Conservation (phyloP, 345 rosid genomes). For the Cardamine resedifolia region DNA sequence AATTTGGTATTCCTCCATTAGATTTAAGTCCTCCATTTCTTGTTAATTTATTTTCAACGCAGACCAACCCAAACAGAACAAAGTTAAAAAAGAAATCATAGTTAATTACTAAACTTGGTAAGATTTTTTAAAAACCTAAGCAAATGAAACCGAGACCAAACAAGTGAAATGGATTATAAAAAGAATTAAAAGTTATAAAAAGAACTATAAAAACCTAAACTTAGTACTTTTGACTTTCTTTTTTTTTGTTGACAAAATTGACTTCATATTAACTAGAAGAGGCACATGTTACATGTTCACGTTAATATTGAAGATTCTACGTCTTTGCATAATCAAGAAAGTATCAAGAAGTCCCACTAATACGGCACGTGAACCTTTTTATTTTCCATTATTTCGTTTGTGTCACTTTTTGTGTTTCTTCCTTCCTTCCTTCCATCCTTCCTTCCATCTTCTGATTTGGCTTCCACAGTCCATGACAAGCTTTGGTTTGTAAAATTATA, state of each 20-base stretch:
- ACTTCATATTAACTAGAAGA: slow-evolving; percentile 8
- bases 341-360: slow-evolving; percentile 6
- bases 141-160: slow-evolving; percentile 13
- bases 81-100: background rate
- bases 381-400: slow-evolving; percentile 1
- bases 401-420: background rate
- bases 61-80: slow-evolving; percentile 1
- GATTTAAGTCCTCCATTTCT: background rate
- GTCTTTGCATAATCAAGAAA: slow-evolving; percentile 20
- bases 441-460: background rate
- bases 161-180: background rate
- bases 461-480: background rate
- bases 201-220: too few relatives aligned
- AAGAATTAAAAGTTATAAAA: too few relatives aligned
- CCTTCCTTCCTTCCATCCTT: background rate
- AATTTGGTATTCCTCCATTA: too few relatives aligned
- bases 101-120: slow-evolving; percentile 3
- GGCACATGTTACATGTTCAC: slow-evolving; percentile 24
- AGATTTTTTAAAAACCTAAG: background rate
- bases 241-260: slow-evolving; percentile 27
- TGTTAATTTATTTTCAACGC: background rate
- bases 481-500: background rate
- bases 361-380: background rate
- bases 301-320: slow-evolving; percentile 5
- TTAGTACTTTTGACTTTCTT: slow-evolving; percentile 6